phyloP scores from a whole-genome alignment of 2,329 filamentous ascomycete genomes.

The Verticillium alfalfae region DNA sequence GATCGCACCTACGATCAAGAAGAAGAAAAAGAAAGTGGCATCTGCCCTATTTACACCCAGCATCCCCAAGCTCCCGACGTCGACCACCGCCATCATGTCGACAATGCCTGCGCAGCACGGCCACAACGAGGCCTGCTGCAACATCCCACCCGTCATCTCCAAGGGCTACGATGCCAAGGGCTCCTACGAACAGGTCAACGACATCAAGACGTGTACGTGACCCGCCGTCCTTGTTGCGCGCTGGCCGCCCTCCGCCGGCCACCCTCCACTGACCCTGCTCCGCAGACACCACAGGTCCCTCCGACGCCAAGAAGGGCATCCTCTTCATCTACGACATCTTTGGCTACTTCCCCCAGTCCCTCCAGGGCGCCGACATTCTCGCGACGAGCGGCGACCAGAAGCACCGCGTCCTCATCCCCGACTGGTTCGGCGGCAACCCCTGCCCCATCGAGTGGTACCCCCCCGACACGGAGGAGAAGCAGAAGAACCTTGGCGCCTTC shows the following conservation, averaged over 20 bases:
- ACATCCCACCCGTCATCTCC: conserved; percentile 51
- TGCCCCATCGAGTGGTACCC: conserved; percentile 55
- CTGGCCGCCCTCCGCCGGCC: background rate
- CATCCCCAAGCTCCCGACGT: background rate
- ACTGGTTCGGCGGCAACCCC: conserved; percentile 79
- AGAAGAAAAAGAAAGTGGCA: background rate
- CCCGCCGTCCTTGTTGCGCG: background rate
- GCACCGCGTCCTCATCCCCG: conserved; percentile 85
- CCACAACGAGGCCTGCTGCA: conserved; percentile 53
- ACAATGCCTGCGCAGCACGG: conserved; percentile 45
- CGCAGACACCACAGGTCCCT: conserved; percentile 43
- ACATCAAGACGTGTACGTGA: conserved; percentile 43
- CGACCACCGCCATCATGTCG: conserved; percentile 30
- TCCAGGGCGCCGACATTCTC: conserved; percentile 66
- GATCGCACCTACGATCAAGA: no score
- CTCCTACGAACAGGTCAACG: conserved; percentile 49
- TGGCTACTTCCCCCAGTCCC: conserved; percentile 63
- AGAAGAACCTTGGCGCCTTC: conserved; percentile 52
- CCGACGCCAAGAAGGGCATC: conserved; percentile 50
- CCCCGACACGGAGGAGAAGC: conserved; percentile 58
- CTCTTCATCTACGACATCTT: conserved; percentile 63
- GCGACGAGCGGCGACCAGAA: conserved; percentile 51
- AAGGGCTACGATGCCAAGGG: conserved; percentile 52
- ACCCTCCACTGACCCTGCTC: background rate
- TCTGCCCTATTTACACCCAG: background rate